Conservation (phyloP, 1,284 basidiomycete species). For the Exobasidium rhododendri region DNA sequence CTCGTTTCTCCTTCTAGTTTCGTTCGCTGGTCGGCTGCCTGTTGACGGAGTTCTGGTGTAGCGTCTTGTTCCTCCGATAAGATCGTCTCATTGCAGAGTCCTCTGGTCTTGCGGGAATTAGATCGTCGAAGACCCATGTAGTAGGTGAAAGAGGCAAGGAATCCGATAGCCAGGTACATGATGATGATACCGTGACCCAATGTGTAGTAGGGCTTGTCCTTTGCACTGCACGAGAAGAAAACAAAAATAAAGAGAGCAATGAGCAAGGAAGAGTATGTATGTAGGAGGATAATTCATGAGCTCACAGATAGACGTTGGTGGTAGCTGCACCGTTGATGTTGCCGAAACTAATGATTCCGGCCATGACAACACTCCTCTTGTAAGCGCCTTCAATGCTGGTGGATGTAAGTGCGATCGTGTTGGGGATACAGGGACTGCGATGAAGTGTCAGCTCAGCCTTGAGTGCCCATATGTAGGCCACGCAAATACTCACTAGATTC, state of each 20-base stretch:
- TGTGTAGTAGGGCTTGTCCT: conserved; percentile 68
- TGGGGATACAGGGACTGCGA: conserved; percentile 64
- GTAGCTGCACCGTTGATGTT: conserved; percentile 39
- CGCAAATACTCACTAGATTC: conserved; percentile 13
- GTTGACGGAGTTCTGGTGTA: conserved; percentile 17
- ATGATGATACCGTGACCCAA: conserved; percentile 67
- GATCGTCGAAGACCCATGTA: conserved; percentile 62
- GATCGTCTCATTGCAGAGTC: conserved; percentile 69
- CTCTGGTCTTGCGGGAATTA: conserved; percentile 65
- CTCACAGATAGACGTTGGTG: conserved; percentile 7
- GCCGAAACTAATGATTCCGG: conserved; percentile 50
- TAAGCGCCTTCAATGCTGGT: conserved; percentile 73
- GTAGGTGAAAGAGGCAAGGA: conserved; percentile 60
- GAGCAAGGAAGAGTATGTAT: neutral
- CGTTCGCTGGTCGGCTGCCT: neutral
- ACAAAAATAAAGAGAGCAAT: neutral
- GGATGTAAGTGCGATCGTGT: conserved; percentile 69
- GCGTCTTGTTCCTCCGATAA: conserved; percentile 18
- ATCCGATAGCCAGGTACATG: conserved; percentile 69
- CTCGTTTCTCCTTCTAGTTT: neutral
- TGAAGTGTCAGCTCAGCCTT: neutral
- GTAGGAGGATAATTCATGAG: neutral
- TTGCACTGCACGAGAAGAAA: conserved; percentile 39
- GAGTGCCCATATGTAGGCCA: neutral
- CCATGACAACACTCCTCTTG: conserved; percentile 70